A percentile compares a stretch with the other conserved stretches of the same genome.
Evolutionary conservation across 352 stramenopile species (phyloP).

Genomic region (Phytophthora ohioensis): DNA sequence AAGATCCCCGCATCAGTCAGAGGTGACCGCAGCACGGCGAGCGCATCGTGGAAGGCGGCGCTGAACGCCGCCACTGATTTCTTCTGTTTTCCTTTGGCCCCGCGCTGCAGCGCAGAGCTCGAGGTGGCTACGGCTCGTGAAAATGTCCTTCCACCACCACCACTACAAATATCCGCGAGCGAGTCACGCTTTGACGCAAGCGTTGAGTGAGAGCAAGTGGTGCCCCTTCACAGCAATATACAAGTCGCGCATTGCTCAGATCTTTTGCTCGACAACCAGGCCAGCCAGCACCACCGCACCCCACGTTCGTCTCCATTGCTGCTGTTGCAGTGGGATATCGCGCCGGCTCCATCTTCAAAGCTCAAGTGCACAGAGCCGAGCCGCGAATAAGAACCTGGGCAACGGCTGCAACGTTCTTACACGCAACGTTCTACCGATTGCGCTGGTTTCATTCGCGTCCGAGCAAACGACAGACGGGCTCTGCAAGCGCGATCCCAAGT

Average conservation of each 20-base stretch:
- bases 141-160: neutral
- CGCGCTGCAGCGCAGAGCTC: neutral
- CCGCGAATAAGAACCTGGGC: constrained; percentile 12
- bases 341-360: constrained; percentile 37
- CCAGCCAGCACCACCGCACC: neutral
- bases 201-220: neutral
- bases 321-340: constrained; percentile 21
- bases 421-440: constrained; percentile 21
- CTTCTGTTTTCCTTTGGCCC: constrained; percentile 36
- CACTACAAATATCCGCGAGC: neutral
- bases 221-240: constrained; percentile 10
- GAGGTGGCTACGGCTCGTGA: constrained; percentile 9
- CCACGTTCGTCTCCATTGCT: constrained; percentile 22
- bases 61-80: constrained; percentile 34
- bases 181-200: neutral
- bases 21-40: neutral
- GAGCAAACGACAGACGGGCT: constrained; percentile 36
- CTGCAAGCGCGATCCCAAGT: constrained; percentile 9
- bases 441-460: constrained; percentile 43
- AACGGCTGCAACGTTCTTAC: constrained; percentile 3
- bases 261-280: constrained; percentile 13
- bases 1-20: neutral
- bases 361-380: constrained; percentile 39
- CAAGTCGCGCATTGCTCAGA: constrained; percentile 11
- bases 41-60: neutral